Evolutionary conservation across 2,329 filamentous ascomycete genomes (phyloP).

Genomic region (Ophiostoma australiae): DNA sequence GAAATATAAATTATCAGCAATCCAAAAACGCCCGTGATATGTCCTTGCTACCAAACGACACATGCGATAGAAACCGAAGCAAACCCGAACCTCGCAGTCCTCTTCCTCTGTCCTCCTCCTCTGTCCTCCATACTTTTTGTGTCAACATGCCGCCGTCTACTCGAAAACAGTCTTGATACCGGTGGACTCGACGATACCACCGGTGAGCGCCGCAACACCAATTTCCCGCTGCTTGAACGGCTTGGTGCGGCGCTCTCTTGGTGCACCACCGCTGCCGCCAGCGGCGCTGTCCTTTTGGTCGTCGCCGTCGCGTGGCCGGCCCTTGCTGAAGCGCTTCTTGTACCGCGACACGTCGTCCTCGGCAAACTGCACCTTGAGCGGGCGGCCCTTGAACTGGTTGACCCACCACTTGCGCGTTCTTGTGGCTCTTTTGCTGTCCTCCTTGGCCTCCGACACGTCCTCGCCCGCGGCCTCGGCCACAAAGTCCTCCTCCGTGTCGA

Average conservation of each 20-base stretch:
- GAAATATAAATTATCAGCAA: not conserved
- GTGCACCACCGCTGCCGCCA: conserved; percentile 25
- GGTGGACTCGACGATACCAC: conserved; percentile 69
- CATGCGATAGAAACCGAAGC: not conserved
- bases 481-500: conserved; percentile 60
- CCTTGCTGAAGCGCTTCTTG: conserved; percentile 88
- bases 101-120: not conserved
- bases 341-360: conserved; percentile 87
- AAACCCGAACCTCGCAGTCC: not conserved
- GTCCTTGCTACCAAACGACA: not conserved
- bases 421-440: conserved; percentile 33
- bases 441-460: conserved; percentile 35
- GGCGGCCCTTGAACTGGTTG: conserved; percentile 73
- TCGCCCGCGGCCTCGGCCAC: conserved; percentile 44
- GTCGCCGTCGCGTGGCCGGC: conserved; percentile 46
- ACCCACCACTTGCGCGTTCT: conserved; percentile 73
- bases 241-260: conserved; percentile 23
- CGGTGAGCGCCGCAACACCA: conserved; percentile 61
- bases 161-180: conserved; percentile 84
- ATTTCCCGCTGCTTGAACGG: conserved; percentile 44
- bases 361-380: conserved; percentile 84
- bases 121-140: not conserved
- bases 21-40: conserved; percentile 10
- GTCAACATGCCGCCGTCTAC: conserved; percentile 34
- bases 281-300: conserved; percentile 12